A percentile compares a stretch with the other conserved stretches of the same genome.
Conservation (phyloP, 2,329 filamentous ascomycete species). For the Cucurbitaria berberidis region DNA sequence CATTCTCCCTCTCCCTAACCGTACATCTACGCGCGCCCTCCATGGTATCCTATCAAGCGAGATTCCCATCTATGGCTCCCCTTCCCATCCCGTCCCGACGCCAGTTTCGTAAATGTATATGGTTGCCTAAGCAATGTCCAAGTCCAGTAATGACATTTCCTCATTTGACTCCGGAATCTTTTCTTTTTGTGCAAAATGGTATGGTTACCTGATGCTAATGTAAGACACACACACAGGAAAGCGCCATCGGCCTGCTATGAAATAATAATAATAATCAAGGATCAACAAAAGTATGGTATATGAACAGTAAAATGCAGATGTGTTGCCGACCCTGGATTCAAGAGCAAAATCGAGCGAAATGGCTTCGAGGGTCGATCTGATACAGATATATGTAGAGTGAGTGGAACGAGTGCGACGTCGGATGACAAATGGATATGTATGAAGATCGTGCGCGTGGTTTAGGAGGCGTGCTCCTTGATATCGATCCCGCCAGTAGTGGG, state of each 20-base stretch:
- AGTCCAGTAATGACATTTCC: neutral
- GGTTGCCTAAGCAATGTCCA: conserved; percentile 3
- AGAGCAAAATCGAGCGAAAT: conserved; percentile 10
- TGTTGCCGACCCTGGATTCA: conserved; percentile 13
- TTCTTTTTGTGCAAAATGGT: neutral
- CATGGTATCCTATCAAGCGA: neutral
- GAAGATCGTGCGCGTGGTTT: conserved; percentile 6
- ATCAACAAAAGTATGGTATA: conserved; percentile 29
- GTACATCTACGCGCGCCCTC: neutral
- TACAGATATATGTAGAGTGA: neutral
- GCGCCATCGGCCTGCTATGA: neutral
- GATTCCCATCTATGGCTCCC: neutral
- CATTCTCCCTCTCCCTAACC: neutral
- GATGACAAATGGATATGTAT: neutral
- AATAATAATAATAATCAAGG: neutral
- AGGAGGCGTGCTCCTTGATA: conserved; percentile 21
- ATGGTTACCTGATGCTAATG: neutral
- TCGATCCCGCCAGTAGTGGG: conserved; percentile 20
- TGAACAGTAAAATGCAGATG: conserved; percentile 32
- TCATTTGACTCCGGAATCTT: neutral
- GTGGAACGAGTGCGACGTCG: conserved; percentile 7
- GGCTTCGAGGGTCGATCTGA: neutral
- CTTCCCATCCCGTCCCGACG: neutral
- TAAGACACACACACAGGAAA: neutral
- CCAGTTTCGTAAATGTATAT: conserved; percentile 1